Percentiles rank a stretch among this genome's conserved stretches.
Evolutionary conservation across 345 rosid genomes (phyloP).

Genomic region (Gossypium mustelinum): DNA sequence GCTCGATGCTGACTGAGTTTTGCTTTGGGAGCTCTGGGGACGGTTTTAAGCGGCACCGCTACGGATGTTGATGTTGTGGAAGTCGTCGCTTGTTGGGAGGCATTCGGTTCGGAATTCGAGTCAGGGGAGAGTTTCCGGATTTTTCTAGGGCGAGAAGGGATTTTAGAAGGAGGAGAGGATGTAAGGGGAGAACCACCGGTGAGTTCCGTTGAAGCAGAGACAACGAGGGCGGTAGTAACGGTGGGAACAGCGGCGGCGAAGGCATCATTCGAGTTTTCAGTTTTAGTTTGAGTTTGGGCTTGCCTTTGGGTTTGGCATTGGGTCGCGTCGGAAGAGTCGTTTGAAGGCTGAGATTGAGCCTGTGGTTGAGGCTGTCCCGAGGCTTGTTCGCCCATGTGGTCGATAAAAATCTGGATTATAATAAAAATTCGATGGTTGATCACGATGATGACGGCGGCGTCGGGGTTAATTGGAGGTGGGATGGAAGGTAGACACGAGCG

Average conservation of each 20-base stretch:
- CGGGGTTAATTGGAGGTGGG: slow-evolving; percentile 11
- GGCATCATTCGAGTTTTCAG: background rate
- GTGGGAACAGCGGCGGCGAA: slow-evolving; percentile 19
- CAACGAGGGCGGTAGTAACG: slow-evolving; percentile 24
- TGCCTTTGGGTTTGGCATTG: slow-evolving; percentile 23
- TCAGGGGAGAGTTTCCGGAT: slow-evolving; percentile 72
- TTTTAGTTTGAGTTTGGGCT: slow-evolving; percentile 25
- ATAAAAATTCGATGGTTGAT: background rate
- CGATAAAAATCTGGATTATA: background rate
- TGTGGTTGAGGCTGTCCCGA: slow-evolving; percentile 36
- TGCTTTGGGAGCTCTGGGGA: slow-evolving; percentile 17
- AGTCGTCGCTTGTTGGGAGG: slow-evolving; percentile 20
- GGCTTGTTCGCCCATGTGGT: slow-evolving; percentile 68
- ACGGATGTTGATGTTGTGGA: slow-evolving; percentile 16
- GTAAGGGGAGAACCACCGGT: slow-evolving; percentile 23
- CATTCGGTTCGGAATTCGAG: slow-evolving; percentile 19
- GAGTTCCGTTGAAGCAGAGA: slow-evolving; percentile 31
- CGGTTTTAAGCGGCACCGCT: slow-evolving; percentile 27
- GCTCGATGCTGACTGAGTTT: slow-evolving; percentile 37
- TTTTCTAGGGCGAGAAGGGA: slow-evolving; percentile 89
- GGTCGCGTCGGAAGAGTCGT: slow-evolving; percentile 22
- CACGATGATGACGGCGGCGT: slow-evolving; percentile 1
- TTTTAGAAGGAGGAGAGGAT: slow-evolving; percentile 65
- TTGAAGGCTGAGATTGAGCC: slow-evolving; percentile 22
- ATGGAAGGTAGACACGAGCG: slow-evolving; percentile 2